A percentile compares a stretch with the other conserved stretches of the same genome.
Evolutionary conservation across 192 early-diverging fungal genomes (phyloP).

Genomic region (Coemansia sp.): DNA sequence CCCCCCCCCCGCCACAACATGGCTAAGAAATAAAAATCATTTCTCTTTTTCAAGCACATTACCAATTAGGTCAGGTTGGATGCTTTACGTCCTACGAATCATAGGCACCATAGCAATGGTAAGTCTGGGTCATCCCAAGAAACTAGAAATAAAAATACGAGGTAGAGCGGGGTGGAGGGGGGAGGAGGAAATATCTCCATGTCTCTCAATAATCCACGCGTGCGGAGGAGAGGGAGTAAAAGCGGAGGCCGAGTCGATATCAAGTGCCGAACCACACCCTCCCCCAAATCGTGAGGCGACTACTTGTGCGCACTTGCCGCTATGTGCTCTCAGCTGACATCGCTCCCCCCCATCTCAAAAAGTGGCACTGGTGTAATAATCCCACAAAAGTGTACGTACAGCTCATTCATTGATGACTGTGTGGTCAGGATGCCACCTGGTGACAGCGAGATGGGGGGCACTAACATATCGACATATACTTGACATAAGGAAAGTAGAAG

Average conservation of each 20-base stretch:
- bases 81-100: not conserved
- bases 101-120: not conserved
- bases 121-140: not conserved
- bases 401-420: too few species aligned
- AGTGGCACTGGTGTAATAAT: not conserved
- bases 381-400: too few species aligned
- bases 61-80: not conserved
- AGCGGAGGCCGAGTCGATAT: not conserved
- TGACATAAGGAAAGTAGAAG: too few species aligned
- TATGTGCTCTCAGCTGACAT: not conserved
- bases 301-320: not conserved
- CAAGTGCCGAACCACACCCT: not conserved
- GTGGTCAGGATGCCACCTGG: too few species aligned
- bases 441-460: too few species aligned
- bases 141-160: not conserved
- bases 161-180: not conserved
- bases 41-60: not conserved
- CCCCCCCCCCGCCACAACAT: not conserved
- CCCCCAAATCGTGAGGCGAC: not conserved
- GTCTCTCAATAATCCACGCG: not conserved
- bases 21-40: not conserved
- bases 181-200: not conserved
- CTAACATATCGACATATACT: too few species aligned
- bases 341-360: not conserved
- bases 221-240: not conserved